Conservation (phyloP, 75 land plant species). For the Sequoia sempervirens region DNA sequence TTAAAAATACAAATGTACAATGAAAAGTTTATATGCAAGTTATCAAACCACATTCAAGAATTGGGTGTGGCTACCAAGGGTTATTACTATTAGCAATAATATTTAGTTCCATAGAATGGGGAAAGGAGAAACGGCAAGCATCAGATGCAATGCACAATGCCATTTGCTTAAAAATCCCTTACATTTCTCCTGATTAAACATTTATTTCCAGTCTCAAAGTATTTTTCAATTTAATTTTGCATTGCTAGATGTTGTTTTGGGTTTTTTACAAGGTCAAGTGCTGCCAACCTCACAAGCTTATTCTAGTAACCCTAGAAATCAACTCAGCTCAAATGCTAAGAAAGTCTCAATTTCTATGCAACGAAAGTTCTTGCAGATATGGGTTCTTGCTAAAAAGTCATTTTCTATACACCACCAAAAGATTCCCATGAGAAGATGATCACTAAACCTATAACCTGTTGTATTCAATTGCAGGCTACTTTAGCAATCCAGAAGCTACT, state of each 20-base stretch:
- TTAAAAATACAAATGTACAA: background rate
- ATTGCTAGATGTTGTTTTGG: background rate
- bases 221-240: background rate
- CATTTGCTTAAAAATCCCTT: background rate
- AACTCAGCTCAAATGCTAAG: too few relatives aligned
- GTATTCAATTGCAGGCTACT: constrained; percentile 36
- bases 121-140: background rate
- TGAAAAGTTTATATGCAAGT: background rate
- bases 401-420: background rate
- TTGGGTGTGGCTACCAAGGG: background rate
- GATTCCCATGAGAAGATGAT: too few relatives aligned
- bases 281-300: background rate
- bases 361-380: background rate
- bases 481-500: constrained; percentile 59
- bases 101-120: too few relatives aligned
- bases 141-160: background rate
- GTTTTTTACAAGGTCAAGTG: background rate
- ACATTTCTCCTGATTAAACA: background rate
- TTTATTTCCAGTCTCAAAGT: background rate
- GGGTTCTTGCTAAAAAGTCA: too few relatives aligned
- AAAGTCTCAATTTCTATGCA: background rate
- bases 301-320: too few relatives aligned
- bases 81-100: background rate
- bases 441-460: background rate
- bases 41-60: background rate